Conservation (phyloP, 768 basidiomycete genomes). For the Sarcodon aspratus region DNA sequence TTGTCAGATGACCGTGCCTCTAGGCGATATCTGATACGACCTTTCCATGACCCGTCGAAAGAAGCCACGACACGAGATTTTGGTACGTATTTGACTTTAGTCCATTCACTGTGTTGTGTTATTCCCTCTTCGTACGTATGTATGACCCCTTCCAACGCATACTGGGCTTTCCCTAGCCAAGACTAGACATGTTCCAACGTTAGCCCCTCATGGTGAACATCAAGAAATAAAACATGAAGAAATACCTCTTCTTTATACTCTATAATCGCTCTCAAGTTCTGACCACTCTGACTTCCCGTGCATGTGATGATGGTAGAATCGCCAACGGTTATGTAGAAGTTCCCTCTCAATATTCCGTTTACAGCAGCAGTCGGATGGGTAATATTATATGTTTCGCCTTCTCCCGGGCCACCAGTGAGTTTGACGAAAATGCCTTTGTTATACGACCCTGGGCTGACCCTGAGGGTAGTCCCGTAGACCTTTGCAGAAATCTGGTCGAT, state of each 20-base stretch:
- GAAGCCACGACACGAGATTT: conserved; percentile 61
- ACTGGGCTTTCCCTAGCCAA: conserved; percentile 85
- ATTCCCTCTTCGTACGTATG: conserved; percentile 67
- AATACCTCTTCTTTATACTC: conserved; percentile 95
- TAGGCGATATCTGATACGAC: conserved; percentile 69
- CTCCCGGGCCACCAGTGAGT: conserved; percentile 61
- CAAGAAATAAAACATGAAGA: conserved; percentile 3
- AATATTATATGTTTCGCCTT: conserved; percentile 77
- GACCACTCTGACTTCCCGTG: conserved; percentile 47
- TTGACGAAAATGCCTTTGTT: conserved; percentile 87
- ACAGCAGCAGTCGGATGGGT: conserved; percentile 85
- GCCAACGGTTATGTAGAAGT: conserved; percentile 81
- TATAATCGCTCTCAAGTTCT: conserved; percentile 68
- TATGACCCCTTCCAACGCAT: conserved; percentile 79
- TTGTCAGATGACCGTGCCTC: conserved; percentile 15
- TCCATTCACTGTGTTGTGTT: conserved; percentile 58
- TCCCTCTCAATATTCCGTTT: conserved; percentile 86
- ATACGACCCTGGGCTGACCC: conserved; percentile 68
- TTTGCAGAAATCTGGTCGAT: conserved; percentile 92
- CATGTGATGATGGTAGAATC: conserved; percentile 79
- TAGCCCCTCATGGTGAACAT: background rate
- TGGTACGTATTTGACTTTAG: conserved; percentile 86
- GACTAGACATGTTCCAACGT: conserved; percentile 30
- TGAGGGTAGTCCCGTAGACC: conserved; percentile 79
- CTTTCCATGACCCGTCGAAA: conserved; percentile 85